Base-by-base conservation (phyloP, 192 early-diverging fungal genomes). In the Umbelopsis vinacea region DNA sequence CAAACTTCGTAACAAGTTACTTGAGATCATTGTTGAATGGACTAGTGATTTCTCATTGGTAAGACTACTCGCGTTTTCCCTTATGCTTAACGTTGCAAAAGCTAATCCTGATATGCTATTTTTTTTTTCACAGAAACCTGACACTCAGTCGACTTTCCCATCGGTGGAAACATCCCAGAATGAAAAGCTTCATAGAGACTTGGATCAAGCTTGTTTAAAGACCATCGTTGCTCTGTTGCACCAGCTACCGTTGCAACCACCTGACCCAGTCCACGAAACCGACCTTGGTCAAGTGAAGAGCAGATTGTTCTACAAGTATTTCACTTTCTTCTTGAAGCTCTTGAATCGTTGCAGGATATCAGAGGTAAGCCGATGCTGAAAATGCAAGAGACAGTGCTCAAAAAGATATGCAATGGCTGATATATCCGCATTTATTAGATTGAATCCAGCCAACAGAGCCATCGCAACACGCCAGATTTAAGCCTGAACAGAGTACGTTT, bases 141-240 rank as follows among this genome's bases (percentile, higher is more conserved):
- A 78, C 63, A 53, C 57, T 22, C 60, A 48, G 46, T 52, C 38
- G 24, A 46, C 68, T 4, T 78, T 69, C 54, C 71, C 73, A 15
- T 76, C 79, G 40, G 78, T 77, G 35, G 76, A 82, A 19, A 69
- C 82, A 8, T 70, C 74, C n/a, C 82, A 81, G 53, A 85, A 85
- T 66, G 85, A 82, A 55, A 93, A 91, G 69, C 75, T 93, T 22
- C 89, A 91, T 50, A 80, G 88, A 35, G 93, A 94, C 71, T 74
- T 95, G 29, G 93, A 96, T 81, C 75, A 91, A 67, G 89, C 89
- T 29, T 91, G 89, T 66, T 83, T 96, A 75, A 92, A 92, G 66
- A 91, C 93, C 0, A 85, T 93, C 45, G 89, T 90, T 6, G 74
- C 80, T 15, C 78, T 96, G 3, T 66, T 96, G 29, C 82, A 86